Evolutionary conservation across 129 eudicot species (phyloP).

Genomic region (Scalesia atractyloides): DNA sequence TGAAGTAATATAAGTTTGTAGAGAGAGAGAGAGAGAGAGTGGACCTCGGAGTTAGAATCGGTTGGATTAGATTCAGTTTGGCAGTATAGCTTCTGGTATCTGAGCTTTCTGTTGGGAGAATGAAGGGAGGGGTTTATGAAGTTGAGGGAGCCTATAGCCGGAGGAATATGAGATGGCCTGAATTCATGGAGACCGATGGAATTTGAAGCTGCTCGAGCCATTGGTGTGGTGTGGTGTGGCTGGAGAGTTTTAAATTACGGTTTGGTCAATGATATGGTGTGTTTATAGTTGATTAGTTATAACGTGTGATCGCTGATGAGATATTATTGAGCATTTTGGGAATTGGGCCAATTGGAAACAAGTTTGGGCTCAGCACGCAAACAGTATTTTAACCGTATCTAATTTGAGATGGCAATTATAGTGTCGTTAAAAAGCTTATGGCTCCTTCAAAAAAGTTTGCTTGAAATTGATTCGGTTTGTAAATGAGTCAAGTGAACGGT

Average conservation of each 20-base stretch:
- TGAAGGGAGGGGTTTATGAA: slow-evolving; percentile 30
- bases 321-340: slow-evolving; percentile 4
- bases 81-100: slow-evolving; percentile 42
- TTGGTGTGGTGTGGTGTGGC: too few relatives aligned
- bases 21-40: slow-evolving; percentile 14
- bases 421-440: too few relatives aligned
- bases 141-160: slow-evolving; percentile 20
- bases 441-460: too few relatives aligned
- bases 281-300: slow-evolving; percentile 4
- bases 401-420: too few relatives aligned
- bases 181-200: slow-evolving; percentile 41
- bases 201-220: slow-evolving; percentile 53
- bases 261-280: background rate
- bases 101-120: slow-evolving; percentile 26
- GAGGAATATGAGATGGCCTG: slow-evolving; percentile 34
- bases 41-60: too few relatives aligned
- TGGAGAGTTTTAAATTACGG: too few relatives aligned
- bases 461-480: too few relatives aligned
- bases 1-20: too few relatives aligned
- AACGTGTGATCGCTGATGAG: slow-evolving; percentile 5
- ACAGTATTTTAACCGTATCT: too few relatives aligned
- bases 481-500: too few relatives aligned
- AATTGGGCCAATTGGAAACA: slow-evolving; percentile 9
- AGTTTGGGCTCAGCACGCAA: background rate
- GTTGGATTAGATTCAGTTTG: slow-evolving; percentile 45